A percentile compares a stretch with the other conserved stretches of the same genome.
Conservation (phyloP, 2,329 filamentous ascomycete genomes). For the Pestalotiopsis sp. region DNA sequence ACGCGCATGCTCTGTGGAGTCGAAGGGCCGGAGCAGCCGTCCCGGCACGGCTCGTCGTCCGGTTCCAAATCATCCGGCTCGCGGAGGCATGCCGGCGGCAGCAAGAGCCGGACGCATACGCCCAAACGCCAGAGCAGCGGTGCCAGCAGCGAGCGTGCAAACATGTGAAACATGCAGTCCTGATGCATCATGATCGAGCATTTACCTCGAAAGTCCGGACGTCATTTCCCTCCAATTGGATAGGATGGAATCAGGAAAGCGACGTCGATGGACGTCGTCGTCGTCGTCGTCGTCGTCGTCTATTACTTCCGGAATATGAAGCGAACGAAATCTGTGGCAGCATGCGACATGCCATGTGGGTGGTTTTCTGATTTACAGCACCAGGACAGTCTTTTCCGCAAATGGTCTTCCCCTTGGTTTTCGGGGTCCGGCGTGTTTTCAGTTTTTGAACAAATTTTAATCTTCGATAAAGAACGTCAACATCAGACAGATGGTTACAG, state of each 20-base stretch:
- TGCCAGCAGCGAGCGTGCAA: not conserved
- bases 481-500: not conserved
- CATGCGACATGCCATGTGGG: too few species aligned
- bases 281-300: too few species aligned
- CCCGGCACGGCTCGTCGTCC: not conserved
- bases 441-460: not conserved
- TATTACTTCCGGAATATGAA: too few species aligned
- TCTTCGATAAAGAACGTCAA: not conserved
- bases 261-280: too few species aligned
- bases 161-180: too few species aligned
- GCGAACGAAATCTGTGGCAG: too few species aligned
- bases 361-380: not conserved
- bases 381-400: not conserved
- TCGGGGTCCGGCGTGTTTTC: not conserved
- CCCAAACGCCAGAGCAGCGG: conserved; percentile 2
- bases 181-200: too few species aligned
- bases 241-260: too few species aligned
- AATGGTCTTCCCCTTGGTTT: not conserved
- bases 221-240: not conserved
- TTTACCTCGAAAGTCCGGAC: too few species aligned
- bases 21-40: conserved; percentile 30
- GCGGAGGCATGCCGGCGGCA: not conserved
- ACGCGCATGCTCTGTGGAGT: conserved; percentile 58
- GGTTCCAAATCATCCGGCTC: not conserved
- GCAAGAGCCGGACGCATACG: not conserved